Evolutionary conservation across 345 rosid species (phyloP), one percentile per base, ranked within the genome.

Genomic region (Melaleuca alternifolia): DNA sequence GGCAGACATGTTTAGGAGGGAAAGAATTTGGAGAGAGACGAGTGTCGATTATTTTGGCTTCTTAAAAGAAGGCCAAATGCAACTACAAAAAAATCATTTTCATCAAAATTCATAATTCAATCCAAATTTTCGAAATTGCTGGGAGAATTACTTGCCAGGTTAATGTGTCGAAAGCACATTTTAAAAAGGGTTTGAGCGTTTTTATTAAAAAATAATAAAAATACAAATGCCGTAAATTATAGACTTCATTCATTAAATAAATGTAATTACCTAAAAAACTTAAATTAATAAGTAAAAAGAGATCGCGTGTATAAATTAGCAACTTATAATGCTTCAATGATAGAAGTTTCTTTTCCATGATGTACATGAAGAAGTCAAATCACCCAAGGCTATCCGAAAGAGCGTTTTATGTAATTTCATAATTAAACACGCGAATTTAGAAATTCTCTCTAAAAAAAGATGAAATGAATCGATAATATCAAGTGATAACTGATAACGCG

Each of bases 171-270:
- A 62, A 62, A 30, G 21, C 76, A 30, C 76, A 3, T 62, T 30
- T 30, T 15, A 30, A 33, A 65, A 65, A 44, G 44, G 16, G 14
- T 14, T 2, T 2, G 21, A 30, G 76, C 41, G 14, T 59, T 59
- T 59, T n/a, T 33, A 13, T 59, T 0, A 1, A 18, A 28, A 59
- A 59, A 14, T 2, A 59, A 59, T 59, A 18, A 3, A 13, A 59
- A 59, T 8, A n/a, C 33, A 59, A 0, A 16, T 0, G 18, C 18
- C 37, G 9, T 4, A 1, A 59, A 59, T n/a, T n/a, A 6, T 0
- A 6, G 37, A 13, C 71, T n/a, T 18, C 1, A 1, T 0, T 59
- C 37, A n/a, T 0, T 4, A 59, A n/a, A 59, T 59, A 59, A 1
- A 4, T 4, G 2, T 59, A 59, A n/a, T 12, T 6, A 13, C 1